phyloP scores from a whole-genome alignment of 1,284 basidiomycete species.

The Tranzscheliella williamsii region DNA sequence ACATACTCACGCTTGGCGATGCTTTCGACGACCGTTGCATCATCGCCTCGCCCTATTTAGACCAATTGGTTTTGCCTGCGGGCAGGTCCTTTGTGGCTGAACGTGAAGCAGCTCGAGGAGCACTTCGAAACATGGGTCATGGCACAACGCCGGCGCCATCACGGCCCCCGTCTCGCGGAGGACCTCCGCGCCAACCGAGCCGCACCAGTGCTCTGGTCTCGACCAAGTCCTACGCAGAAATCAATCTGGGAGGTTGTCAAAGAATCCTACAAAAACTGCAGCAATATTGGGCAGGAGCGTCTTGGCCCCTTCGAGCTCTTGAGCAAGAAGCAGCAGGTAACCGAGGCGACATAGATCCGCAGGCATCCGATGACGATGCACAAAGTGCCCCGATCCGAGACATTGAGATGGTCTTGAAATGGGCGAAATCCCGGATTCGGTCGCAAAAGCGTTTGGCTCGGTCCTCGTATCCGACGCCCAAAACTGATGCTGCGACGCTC shows the following conservation, averaged over 20 bases:
- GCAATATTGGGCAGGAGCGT: conserved; percentile 44
- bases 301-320: conserved; percentile 44
- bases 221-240: conserved; percentile 39
- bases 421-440: conserved; percentile 36
- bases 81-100: conserved; percentile 45
- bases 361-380: conserved; percentile 44
- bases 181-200: conserved; percentile 10
- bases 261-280: conserved; percentile 38
- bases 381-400: conserved; percentile 45
- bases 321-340: conserved; percentile 45
- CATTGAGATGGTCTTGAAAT: conserved; percentile 50
- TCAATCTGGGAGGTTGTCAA: conserved; percentile 42
- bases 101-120: conserved; percentile 37
- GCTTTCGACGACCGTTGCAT: conserved; percentile 38
- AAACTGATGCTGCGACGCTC: conserved; percentile 12
- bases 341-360: conserved; percentile 30
- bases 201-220: conserved; percentile 24
- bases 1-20: conserved; percentile 42
- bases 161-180: conserved; percentile 22
- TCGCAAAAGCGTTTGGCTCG: conserved; percentile 18
- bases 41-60: conserved; percentile 42
- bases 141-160: conserved; percentile 31
- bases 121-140: conserved; percentile 36
- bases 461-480: conserved; percentile 20
- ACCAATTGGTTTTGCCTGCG: conserved; percentile 47